phyloP scores from a whole-genome alignment of 108 stramenopile genomes.

The Schizochytrium sp. region DNA sequence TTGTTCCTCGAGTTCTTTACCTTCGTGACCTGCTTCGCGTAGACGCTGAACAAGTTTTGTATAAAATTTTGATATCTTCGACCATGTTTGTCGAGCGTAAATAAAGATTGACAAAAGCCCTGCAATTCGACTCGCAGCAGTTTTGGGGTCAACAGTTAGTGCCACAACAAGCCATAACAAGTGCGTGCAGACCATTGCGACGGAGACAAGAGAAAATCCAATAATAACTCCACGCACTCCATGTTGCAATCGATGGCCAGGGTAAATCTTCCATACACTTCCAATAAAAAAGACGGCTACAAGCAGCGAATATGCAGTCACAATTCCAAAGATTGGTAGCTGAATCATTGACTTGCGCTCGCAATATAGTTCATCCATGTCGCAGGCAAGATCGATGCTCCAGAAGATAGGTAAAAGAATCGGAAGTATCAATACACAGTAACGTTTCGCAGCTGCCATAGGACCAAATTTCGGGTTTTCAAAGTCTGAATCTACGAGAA shows the following conservation, averaged over 20 bases:
- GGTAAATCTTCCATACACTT: not conserved
- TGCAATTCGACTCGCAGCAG: constrained; percentile 16
- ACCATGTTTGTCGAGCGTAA: constrained; percentile 34
- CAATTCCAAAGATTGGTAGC: not conserved
- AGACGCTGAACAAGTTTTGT: not conserved
- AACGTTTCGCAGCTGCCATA: not conserved
- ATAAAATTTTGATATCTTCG: not conserved
- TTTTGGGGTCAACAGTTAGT: constrained; percentile 34
- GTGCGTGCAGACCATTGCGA: constrained; percentile 13
- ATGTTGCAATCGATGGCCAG: not conserved
- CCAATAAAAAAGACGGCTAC: constrained; percentile 22
- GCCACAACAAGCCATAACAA: constrained; percentile 33
- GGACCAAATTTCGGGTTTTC: not conserved
- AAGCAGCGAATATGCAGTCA: not conserved
- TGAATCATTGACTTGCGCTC: not conserved
- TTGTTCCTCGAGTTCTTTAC: not conserved
- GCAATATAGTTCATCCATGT: constrained; percentile 3
- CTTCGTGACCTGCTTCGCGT: not conserved
- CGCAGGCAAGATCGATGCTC: constrained; percentile 39
- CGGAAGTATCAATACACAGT: not conserved
- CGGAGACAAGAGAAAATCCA: not conserved
- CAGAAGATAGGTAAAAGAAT: constrained; percentile 1
- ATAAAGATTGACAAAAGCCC: constrained; percentile 12
- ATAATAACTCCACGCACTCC: not conserved
- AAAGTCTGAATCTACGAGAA: not conserved